Base-by-base conservation (phyloP, 1,284 basidiomycete genomes). In the Trichosporon faecale region DNA sequence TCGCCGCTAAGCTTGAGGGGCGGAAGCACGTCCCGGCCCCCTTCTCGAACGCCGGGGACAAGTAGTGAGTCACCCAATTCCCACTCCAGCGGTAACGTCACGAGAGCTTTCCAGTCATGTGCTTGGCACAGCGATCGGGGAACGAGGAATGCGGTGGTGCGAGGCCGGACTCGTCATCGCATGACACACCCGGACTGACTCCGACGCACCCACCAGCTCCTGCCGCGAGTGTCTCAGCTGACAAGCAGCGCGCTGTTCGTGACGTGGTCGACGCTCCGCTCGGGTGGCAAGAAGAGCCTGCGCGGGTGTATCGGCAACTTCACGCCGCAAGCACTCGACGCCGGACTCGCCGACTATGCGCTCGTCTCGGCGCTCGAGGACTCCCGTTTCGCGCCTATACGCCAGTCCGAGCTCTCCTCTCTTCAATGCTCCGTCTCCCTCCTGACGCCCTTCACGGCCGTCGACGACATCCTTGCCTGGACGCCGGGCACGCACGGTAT, bases 231-330 rank as follows among this genome's bases (percentile, higher is more conserved):
- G 55, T 21, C 12, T 60, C 7, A 23, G 29, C 70, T 66, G 31
- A 64, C 31, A 35, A 37, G 4, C 75, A 95, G 94, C 82, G 94
- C 95, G 7, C 86, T 99, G 69, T 99, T 99, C 83, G 93, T 99
- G 40, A 98, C 96, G 1, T 99, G 96, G 95, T 95, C 94, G 84
- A 91, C 76, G 21, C 72, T 75, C 37, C 73, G 73, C 29, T 72
- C 76, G n/a, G 29, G 70, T 0, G 71, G 76, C 33, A 71, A 70
- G 71, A 83, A 88, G 27, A 86, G 89, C 64, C 85, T 99, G 71
- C 86, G 96, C 71, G 96, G 96, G 27, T 99, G 96, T 84, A 98
- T 99, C 76, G 96, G 96, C 77, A 95, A 89, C 79, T 99, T 99
- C 80, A 89, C 91, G 61, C 87, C 93, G 1, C 87, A 91, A 80